Evolutionary conservation across 306 rosid genomes (phyloP).

Genomic region (Prunus davidiana): DNA sequence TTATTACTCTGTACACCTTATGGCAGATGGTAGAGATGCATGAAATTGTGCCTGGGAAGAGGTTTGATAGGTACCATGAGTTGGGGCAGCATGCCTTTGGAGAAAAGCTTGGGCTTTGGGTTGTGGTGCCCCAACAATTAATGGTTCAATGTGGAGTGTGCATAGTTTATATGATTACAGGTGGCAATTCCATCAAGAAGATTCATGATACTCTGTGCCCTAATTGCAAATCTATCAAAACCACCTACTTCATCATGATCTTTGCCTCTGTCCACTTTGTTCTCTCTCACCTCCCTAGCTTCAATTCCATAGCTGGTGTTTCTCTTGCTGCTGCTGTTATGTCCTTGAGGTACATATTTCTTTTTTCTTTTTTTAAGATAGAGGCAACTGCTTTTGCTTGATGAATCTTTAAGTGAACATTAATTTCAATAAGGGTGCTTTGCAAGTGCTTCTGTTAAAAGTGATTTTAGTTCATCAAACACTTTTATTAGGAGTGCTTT

Average conservation of each 20-base stretch:
- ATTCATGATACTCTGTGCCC: constrained; percentile 22
- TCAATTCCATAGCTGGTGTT: constrained; percentile 38
- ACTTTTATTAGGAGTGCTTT: background rate
- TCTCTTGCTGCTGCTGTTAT: constrained; percentile 37
- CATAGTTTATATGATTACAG: constrained; percentile 46
- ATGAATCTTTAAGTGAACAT: background rate
- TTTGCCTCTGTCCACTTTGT: constrained; percentile 37
- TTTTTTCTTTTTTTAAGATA: background rate
- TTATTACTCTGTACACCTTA: constrained; percentile 39
- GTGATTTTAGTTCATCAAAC: no score
- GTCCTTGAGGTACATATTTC: constrained; percentile 32
- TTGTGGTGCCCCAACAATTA: constrained; percentile 46
- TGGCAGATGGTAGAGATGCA: constrained; percentile 53
- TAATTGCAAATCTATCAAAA: constrained; percentile 30
- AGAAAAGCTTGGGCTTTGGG: constrained; percentile 34
- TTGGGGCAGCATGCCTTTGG: constrained; percentile 42
- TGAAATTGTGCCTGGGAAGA: constrained; percentile 36
- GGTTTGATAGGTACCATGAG: constrained; percentile 51
- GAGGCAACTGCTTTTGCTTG: background rate
- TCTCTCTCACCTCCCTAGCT: constrained; percentile 42
- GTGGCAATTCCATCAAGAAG: constrained; percentile 40
- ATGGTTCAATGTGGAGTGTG: constrained; percentile 30
- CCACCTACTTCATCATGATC: constrained; percentile 43
- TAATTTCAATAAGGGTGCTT: background rate
- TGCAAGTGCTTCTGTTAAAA: background rate